Percentiles rank a stretch among this genome's conserved stretches.
Conservation (phyloP, 2,329 filamentous ascomycete species). For the Colletotrichum eremochloae region DNA sequence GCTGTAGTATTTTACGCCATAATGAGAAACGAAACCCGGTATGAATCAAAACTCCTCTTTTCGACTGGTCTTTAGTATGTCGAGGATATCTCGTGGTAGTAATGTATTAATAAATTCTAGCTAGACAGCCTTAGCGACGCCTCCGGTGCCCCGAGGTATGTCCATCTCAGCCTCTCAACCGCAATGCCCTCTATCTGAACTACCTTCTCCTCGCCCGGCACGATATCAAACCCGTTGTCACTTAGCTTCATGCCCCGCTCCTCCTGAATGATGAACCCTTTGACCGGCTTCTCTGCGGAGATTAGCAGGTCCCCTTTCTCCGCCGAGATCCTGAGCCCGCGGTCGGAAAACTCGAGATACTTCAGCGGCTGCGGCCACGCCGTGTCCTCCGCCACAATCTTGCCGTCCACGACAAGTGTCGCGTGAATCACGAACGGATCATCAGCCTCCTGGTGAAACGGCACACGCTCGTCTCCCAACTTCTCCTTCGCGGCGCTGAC, state of each 20-base stretch:
- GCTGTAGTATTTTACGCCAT: slow-evolving; percentile 30
- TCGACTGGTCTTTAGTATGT: not conserved
- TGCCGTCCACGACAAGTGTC: slow-evolving; percentile 54
- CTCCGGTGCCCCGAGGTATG: slow-evolving; percentile 41
- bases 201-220: slow-evolving; percentile 59
- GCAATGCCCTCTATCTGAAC: slow-evolving; percentile 38
- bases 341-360: slow-evolving; percentile 65
- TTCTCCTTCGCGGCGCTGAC: slow-evolving; percentile 23
- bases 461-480: slow-evolving; percentile 44
- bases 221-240: slow-evolving; percentile 71
- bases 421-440: slow-evolving; percentile 63
- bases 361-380: slow-evolving; percentile 75
- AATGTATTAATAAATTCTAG: not conserved
- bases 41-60: not conserved
- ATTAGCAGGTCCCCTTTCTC: slow-evolving; percentile 47
- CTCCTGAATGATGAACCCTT: slow-evolving; percentile 68
- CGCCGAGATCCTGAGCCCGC: slow-evolving; percentile 53
- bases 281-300: slow-evolving; percentile 62
- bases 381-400: slow-evolving; percentile 60
- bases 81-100: not conserved
- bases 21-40: slow-evolving; percentile 26
- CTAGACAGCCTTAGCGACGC: slow-evolving; percentile 13
- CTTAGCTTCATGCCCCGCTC: slow-evolving; percentile 60
- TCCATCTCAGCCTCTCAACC: slow-evolving; percentile 39
- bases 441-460: slow-evolving; percentile 54